Base-by-base conservation (phyloP, 2,329 filamentous ascomycete genomes). In the Ceratocystis lukuohia region DNA sequence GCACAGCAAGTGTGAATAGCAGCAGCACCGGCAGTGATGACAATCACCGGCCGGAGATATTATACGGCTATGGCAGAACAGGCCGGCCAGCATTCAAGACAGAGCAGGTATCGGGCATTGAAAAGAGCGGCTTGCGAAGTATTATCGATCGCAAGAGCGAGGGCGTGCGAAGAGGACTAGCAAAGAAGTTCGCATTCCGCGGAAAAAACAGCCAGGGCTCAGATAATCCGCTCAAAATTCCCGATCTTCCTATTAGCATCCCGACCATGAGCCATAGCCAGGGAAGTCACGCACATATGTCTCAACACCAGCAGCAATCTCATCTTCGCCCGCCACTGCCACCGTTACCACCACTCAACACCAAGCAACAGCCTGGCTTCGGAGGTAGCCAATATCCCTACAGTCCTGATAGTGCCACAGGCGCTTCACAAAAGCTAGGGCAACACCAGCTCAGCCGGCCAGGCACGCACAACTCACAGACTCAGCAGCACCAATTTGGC, bases 61-160 rank as follows among this genome's bases (percentile, higher is more conserved):
- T 37, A 62, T 79, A 76, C 67, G 78, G 75, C 2, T 78, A 80
- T 62, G 76, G 75, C 2, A 75, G 78, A 10, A 74, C 75, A 0
- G 74, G 78, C 64, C 76, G 77, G 50, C 76, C 78, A 0, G 76
- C 76, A 8, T 72, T 80, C 69, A 77, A 76, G 71, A 77, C 78
- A 0, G 80, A 82, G 33, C 80, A 83, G 53, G 76, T 80, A 0
- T 80, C 79, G 1, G 80, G 78, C 5, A 82, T 84, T 62, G 81
- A 83, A 70, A 81, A 80, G 70, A 83, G 80, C 1, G 80, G 79
- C 0, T 74, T 84, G 62, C 76, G 82, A 59, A 79, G 74, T 57
- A 77, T 76, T 25, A 74, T 84, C 61, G 82, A 84, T 69, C 81
- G 80, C 73, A 81, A 77, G 70, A 84, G 81, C 70, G 80, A 82